Percentiles rank a stretch among this genome's conserved stretches.
These are phyloP conservation scores for Entomophthora muscae DNA, from an alignment of 371 early-diverging fungal species.

Conservation along the genomic window DNA sequence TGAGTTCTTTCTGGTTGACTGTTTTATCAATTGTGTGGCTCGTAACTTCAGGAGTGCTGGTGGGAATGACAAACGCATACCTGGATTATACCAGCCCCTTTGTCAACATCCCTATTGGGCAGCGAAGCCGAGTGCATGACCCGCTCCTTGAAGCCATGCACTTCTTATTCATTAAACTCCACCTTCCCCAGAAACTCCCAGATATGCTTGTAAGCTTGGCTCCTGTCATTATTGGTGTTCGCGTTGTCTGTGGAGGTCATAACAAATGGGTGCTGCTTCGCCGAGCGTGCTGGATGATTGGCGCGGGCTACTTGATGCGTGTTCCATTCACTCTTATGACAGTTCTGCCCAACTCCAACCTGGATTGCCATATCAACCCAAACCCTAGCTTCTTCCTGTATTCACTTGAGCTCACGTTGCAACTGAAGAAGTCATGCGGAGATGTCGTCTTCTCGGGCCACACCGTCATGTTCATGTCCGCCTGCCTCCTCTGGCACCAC, in stretches of 20 bases:
- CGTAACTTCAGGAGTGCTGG: no score
- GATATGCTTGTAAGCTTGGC: not conserved
- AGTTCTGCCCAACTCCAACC: not conserved
- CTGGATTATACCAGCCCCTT: not conserved
- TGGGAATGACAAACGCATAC: not conserved
- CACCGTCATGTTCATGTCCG: not conserved
- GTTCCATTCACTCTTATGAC: constrained; percentile 3
- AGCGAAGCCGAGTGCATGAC: not conserved
- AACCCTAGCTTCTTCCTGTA: not conserved
- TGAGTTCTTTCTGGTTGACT: no score
- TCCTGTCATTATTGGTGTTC: not conserved
- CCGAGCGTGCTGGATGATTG: not conserved
- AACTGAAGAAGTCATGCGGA: not conserved
- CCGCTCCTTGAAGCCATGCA: not conserved
- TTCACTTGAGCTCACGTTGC: not conserved
- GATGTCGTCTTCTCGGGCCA: constrained; percentile 3
- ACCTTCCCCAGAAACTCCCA: not conserved
- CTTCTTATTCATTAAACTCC: not conserved
- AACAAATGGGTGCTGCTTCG: not conserved
- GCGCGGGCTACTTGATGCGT: not conserved
- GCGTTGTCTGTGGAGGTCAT: not conserved
- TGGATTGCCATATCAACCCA: not conserved
- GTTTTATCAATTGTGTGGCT: no score
- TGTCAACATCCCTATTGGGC: not conserved
- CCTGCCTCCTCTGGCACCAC: not conserved